Conservation (phyloP, 1,284 basidiomycete genomes). For the Stygiomarasmius scandens region DNA sequence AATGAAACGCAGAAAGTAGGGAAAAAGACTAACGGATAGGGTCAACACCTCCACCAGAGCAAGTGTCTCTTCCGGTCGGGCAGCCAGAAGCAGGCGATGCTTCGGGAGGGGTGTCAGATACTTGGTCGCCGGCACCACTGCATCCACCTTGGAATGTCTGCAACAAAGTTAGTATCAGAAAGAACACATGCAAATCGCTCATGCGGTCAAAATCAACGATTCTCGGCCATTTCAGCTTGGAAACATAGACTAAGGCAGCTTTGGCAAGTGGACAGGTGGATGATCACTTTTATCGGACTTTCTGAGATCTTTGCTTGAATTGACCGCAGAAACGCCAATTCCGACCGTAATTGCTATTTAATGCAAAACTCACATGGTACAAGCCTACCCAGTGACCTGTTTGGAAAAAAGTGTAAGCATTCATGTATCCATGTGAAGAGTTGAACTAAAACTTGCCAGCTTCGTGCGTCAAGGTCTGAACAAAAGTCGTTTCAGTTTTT, state of each 20-base stretch:
- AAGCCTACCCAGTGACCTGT: slow-evolving; percentile 62
- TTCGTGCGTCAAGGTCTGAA: slow-evolving; percentile 57
- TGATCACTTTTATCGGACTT: too few relatives aligned
- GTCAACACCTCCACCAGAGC: slow-evolving; percentile 43
- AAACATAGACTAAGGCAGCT: too few relatives aligned
- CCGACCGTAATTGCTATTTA: too few relatives aligned
- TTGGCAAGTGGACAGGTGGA: too few relatives aligned
- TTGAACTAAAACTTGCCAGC: too few relatives aligned
- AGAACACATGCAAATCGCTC: neutral
- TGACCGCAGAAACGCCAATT: too few relatives aligned
- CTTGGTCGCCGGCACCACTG: slow-evolving; percentile 47
- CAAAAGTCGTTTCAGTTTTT: neutral
- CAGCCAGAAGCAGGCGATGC: slow-evolving; percentile 47
- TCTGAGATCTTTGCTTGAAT: neutral
- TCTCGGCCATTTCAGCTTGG: too few relatives aligned
- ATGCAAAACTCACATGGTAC: slow-evolving; percentile 37
- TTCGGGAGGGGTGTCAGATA: slow-evolving; percentile 55
- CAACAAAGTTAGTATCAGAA: too few relatives aligned
- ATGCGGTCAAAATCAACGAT: too few relatives aligned
- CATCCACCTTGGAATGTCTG: slow-evolving; percentile 61
- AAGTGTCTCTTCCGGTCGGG: slow-evolving; percentile 50
- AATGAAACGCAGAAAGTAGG: slow-evolving; percentile 15
- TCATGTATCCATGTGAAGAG: too few relatives aligned
- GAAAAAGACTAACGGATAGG: slow-evolving; percentile 45
- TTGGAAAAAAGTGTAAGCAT: too few relatives aligned